A percentile compares a stretch with the other conserved stretches of the same genome.
phyloP scores from a whole-genome alignment of 441 rosid species.

The Pelargonium australe region DNA sequence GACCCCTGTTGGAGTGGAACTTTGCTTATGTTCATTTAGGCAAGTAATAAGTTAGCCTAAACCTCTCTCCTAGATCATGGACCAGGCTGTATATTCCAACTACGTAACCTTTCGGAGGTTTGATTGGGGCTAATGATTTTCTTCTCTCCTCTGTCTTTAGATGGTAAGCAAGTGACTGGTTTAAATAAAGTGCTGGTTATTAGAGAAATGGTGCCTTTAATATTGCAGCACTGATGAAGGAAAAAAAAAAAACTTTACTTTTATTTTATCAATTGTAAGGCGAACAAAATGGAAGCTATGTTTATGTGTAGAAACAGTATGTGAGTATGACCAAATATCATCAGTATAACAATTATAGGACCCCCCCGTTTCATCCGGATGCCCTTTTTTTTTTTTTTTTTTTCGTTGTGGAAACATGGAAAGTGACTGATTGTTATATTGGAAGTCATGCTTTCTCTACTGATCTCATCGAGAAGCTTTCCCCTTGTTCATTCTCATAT shows the following conservation, averaged over 20 bases:
- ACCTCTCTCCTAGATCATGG: background rate
- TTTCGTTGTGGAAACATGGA: background rate
- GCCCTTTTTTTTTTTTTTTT: background rate
- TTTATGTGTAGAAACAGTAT: too few species aligned
- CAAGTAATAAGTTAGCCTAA: background rate
- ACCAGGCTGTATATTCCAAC: background rate
- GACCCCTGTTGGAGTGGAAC: background rate
- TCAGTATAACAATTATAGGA: too few species aligned
- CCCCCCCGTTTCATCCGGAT: background rate
- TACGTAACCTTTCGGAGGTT: background rate
- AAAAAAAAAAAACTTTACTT: background rate
- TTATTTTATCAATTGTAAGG: background rate
- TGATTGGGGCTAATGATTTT: background rate
- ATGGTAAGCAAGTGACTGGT: background rate
- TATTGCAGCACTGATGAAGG: background rate
- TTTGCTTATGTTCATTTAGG: background rate
- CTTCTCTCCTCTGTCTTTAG: background rate
- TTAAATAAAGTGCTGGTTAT: too few species aligned
- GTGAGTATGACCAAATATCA: too few species aligned
- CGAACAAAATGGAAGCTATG: background rate
- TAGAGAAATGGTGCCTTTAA: background rate
- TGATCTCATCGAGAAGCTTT: background rate
- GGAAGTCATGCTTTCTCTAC: background rate
- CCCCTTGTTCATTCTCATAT: background rate
- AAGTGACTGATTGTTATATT: background rate